phyloP scores from a whole-genome alignment of 192 early-diverging fungal species.

The Dimargaris cristalligena region DNA sequence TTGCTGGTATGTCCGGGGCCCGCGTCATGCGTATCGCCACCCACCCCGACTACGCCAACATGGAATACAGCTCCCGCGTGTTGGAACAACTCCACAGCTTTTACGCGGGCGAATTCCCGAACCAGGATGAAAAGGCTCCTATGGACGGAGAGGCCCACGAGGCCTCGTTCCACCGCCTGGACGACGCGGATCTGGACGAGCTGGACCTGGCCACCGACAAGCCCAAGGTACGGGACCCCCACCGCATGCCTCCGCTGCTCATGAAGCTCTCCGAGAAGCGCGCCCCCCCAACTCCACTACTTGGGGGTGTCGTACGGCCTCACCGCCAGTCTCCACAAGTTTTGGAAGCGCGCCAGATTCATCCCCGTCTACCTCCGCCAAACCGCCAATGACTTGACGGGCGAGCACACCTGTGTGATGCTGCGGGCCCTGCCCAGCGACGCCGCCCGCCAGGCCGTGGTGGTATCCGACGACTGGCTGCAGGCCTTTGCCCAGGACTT shows the following conservation, averaged over 20 bases:
- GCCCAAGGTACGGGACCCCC: slow-evolving; percentile 73
- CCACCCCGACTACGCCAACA: slow-evolving; percentile 87
- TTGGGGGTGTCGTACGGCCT: slow-evolving; percentile 92
- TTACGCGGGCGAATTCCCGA: slow-evolving; percentile 65
- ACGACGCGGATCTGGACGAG: slow-evolving; percentile 32
- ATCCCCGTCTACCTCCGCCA: slow-evolving; percentile 91
- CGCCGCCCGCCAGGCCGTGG: slow-evolving; percentile 26
- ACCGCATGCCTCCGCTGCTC: slow-evolving; percentile 83
- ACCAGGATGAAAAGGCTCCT: slow-evolving; percentile 35
- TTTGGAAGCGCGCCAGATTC: slow-evolving; percentile 87
- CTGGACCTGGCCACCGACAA: slow-evolving; percentile 50
- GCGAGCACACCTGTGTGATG: slow-evolving; percentile 98
- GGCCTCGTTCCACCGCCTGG: slow-evolving; percentile 30
- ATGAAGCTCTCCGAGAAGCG: slow-evolving; percentile 68
- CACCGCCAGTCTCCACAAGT: slow-evolving; percentile 77
- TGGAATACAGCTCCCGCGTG: slow-evolving; percentile 91
- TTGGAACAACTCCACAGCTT: slow-evolving; percentile 72
- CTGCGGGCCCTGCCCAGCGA: slow-evolving; percentile 51
- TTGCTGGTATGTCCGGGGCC: slow-evolving; percentile 84
- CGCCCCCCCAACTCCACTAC: slow-evolving; percentile 71
- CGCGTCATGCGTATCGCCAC: slow-evolving; percentile 96
- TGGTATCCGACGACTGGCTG: slow-evolving; percentile 53
- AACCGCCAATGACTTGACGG: slow-evolving; percentile 91
- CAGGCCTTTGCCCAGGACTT: slow-evolving; percentile 83
- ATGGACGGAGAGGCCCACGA: slow-evolving; percentile 35